Evolutionary conservation across 805 yeast genomes (phyloP).

Genomic region (Cyberlindnera euphorbiiphila): DNA sequence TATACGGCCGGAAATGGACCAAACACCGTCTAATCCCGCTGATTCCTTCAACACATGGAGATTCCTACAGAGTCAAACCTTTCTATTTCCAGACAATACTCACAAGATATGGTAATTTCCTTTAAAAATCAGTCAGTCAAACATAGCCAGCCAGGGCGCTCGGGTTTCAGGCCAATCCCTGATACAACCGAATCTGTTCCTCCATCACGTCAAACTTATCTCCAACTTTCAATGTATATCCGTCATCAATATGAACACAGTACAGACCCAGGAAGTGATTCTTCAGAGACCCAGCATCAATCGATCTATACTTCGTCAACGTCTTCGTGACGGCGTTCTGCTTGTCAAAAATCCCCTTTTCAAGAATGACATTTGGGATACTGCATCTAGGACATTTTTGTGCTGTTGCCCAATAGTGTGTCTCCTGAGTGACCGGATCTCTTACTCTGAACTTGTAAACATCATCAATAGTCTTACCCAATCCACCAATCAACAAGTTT

Average conservation of each 20-base stretch:
- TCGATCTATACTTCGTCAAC: slow-evolving; percentile 14
- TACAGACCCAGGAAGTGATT: slow-evolving; percentile 19
- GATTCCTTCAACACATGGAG: too few species aligned
- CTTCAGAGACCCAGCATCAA: slow-evolving; percentile 16
- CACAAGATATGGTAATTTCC: too few species aligned
- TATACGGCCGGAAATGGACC: too few species aligned
- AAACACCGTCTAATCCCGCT: too few species aligned
- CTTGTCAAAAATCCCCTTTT: slow-evolving; percentile 18
- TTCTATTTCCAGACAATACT: too few species aligned
- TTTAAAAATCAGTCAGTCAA: too few species aligned
- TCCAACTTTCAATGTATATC: slow-evolving; percentile 19
- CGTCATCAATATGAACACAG: slow-evolving; percentile 20
- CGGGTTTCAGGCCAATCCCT: slow-evolving; percentile 1
- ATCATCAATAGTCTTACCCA: background rate
- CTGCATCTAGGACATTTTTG: slow-evolving; percentile 23
- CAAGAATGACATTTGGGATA: slow-evolving; percentile 21
- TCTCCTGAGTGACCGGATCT: background rate
- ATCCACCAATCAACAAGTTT: slow-evolving; percentile 13
- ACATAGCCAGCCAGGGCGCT: too few species aligned
- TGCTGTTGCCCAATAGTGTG: slow-evolving; percentile 12
- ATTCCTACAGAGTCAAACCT: too few species aligned
- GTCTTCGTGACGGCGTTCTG: slow-evolving; percentile 16
- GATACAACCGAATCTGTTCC: slow-evolving; percentile 8
- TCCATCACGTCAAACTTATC: slow-evolving; percentile 17
- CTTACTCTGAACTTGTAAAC: slow-evolving; percentile 1